Base-by-base conservation (phyloP, 805 yeast species). In the Starmerella sirachaensis region DNA sequence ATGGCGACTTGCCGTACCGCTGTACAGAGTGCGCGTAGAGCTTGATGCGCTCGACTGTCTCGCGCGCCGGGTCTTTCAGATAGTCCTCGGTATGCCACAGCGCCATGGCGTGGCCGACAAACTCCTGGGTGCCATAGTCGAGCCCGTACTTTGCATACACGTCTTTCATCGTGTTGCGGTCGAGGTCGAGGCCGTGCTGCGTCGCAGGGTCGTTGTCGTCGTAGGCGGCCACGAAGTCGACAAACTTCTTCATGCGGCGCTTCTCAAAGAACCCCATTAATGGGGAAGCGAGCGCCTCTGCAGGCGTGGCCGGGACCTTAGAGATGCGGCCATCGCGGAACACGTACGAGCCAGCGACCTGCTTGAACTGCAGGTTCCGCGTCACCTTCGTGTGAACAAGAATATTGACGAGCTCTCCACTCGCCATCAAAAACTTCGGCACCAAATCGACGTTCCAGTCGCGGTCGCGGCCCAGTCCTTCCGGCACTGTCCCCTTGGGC, bases 51-150 rank as follows among this genome's bases (percentile, higher is more conserved):
- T 88, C 91, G 52, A 79, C 73, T 8, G 95, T 77, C 56, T 85
- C 94, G 55, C 95, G 72, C 5, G 95, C 94, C 8, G 94, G 94
- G 59, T 82, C 76, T 43, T 67, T 70, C 55, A 91, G 64, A 59
- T 91, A 91, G 38, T 79, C 85, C 55, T 91, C 98, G 53, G 83
- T 86, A 16, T 91, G 72, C 78, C 94, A 86, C 43, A 91, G 70
- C 12, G 96, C 98, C 98, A 91, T 91, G 4, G 98, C 91, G 60
- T 91, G 98, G 31, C 98, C 98, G 48, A 91, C 82, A 54, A 91
- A 91, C 60, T 91, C 97, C 56, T 83, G 79, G 16, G 97, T 86
- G 25, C 95, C 94, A 39, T 73, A 71, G 53, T 91, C 95, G 38
- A 91, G 71, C 6, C 97, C 94, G 54, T 76, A 91, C 58, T 88